Evolutionary conservation across 1,284 basidiomycete species (phyloP), one percentile per base, ranked within the genome.

Genomic region (Agroathelia rolfsii): DNA sequence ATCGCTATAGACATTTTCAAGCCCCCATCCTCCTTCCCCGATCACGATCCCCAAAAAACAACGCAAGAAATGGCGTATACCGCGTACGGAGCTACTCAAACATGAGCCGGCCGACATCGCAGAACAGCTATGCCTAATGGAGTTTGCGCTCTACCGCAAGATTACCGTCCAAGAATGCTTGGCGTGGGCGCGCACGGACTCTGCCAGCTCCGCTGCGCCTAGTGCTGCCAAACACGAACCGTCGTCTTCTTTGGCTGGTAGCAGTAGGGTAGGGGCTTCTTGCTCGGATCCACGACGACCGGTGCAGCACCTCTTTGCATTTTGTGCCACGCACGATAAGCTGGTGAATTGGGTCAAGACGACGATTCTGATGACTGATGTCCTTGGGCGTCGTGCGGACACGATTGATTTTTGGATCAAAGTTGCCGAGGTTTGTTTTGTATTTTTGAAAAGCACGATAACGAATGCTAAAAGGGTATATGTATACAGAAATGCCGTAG

Each of bases 351-450:
- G 77, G 77, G 77, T 83, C 12, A 78, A 76, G 47, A 53, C 52
- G 19, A 76, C 68, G 44, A 64, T 81, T 21, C 50, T 84, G 21
- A 62, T 52, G 32, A 56, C 62, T 32, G 68, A 74, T 7, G 56
- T 54, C 2, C 50, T 74, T 33, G 59, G 59, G 9, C 70, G 63
- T 45, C 60, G 78, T 26, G 66, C 73, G 4, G 65, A 72, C 33
- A 66, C 63, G n/a, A 56, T 82, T 21, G 75, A 80, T 38, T 69
- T 74, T 47, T 84, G 79, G 80, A 75, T 84, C 41, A 77, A 72
- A 45, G 72, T 82, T 21, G 76, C 79, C 7, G 78, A 84, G 68
- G 81, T 81, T 40, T 42, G 69, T 50, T 15, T 19, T 14, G 23
- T 14, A 13, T 32, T 30, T 12, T 28, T 29, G 30, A 20, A 30